Base-by-base conservation (phyloP, 306 rosid species). In the Casuarina equisetifolia region DNA sequence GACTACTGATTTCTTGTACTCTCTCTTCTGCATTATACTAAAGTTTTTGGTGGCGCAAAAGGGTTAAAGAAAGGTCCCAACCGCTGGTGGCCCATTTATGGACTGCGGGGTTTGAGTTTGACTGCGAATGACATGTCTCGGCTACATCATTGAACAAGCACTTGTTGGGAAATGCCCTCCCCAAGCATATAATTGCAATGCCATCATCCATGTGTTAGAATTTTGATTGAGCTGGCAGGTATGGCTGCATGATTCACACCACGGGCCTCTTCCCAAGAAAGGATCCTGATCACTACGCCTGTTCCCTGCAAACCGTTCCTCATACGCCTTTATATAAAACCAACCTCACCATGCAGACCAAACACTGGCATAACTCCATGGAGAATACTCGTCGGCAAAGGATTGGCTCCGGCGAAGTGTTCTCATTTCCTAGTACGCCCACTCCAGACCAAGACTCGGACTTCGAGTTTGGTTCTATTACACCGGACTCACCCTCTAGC, bases 351-450 rank as follows among this genome's bases (percentile, higher is more conserved):
- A 87, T 83, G 91, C 84, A 88, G 69, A 46, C 16, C n/a, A 63
- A 38, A 35, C 58, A 35, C 53, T 42, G 49, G 4, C 32, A 36
- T 40, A 49, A 55, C 38, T 5, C 52, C 64, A 82, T 78, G 83
- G 86, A 80, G 74, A 70, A 54, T 25, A 25, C 32, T 53, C 81
- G 76, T 74, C 79, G 70, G 64, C 49, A 77, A 79, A 78, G 74
- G 48, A 77, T 61, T 80, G 25, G 58, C 73, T 77, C 92, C 71
- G 81, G 83, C 6, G 91, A 85, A 42, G 85, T 89, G 2, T 93
- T 91, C 78, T 93, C 97, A 4, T 93, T 93, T 76, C 91, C 92
- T 0, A 86, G 89, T 90, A 90, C 96, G 2, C 96, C 87, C 0
- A 74, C 49, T 15, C 69, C 69, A 3, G 80, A 78, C 32, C 86